phyloP scores from a whole-genome alignment of 2,329 filamentous ascomycete species.

The Tricladium varicosporioides region DNA sequence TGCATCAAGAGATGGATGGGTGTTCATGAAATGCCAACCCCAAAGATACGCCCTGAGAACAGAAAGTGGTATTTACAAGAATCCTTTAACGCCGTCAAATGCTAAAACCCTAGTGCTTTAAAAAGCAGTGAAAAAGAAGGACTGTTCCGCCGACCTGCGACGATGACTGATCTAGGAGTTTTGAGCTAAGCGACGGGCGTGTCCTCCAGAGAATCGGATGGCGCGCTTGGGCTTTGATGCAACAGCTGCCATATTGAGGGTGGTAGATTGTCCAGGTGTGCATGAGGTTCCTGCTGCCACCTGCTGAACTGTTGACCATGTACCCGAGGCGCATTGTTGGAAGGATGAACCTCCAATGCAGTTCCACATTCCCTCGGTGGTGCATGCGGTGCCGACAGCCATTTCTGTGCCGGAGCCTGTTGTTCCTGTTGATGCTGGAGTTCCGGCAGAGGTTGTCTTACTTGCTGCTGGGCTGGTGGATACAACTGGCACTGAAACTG shows the following conservation, averaged over 20 bases:
- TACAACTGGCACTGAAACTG: neutral
- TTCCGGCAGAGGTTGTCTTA: constrained; percentile 19
- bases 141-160: constrained; percentile 25
- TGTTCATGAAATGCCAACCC: neutral
- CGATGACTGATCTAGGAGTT: constrained; percentile 6
- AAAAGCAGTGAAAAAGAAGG: constrained; percentile 18
- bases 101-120: constrained; percentile 3
- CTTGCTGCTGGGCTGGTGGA: constrained; percentile 23
- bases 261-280: constrained; percentile 39
- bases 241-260: constrained; percentile 38
- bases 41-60: neutral
- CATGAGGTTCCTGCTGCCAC: constrained; percentile 49
- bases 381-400: constrained; percentile 45
- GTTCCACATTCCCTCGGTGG: constrained; percentile 52
- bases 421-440: constrained; percentile 25
- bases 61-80: constrained; percentile 25
- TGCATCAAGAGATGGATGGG: neutral
- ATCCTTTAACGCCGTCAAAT: constrained; percentile 16
- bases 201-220: constrained; percentile 26
- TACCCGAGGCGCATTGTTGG: constrained; percentile 54
- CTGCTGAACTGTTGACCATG: constrained; percentile 44
- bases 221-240: constrained; percentile 21
- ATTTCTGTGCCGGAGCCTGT: constrained; percentile 20
- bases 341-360: constrained; percentile 49
- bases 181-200: constrained; percentile 27